phyloP scores from a whole-genome alignment of 441 rosid genomes.

The Erodium texanum region DNA sequence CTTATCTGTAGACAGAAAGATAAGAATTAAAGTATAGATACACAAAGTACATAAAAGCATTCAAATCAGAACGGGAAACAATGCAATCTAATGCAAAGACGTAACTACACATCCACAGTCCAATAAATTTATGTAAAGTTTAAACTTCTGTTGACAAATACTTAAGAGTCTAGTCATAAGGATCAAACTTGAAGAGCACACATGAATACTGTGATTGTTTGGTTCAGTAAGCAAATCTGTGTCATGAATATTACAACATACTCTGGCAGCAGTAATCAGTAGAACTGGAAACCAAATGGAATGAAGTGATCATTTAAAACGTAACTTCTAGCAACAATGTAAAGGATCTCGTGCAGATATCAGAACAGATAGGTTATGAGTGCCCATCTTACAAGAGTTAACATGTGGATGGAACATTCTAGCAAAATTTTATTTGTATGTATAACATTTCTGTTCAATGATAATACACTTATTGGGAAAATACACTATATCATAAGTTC shows the following conservation, averaged over 20 bases:
- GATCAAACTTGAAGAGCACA: background rate
- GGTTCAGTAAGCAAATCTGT: background rate
- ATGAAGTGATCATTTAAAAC: background rate
- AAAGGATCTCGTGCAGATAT: background rate
- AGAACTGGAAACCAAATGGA: background rate
- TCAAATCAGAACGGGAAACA: background rate
- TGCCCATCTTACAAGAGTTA: background rate
- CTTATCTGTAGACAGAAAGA: constrained; percentile 49
- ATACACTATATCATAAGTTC: background rate
- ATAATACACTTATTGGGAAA: background rate
- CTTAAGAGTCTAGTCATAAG: background rate
- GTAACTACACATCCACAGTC: background rate
- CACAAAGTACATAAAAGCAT: background rate
- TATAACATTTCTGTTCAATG: background rate
- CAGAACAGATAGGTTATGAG: background rate
- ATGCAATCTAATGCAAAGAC: background rate
- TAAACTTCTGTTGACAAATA: background rate
- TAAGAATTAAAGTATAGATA: constrained; percentile 1
- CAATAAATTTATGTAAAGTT: background rate
- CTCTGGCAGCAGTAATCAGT: background rate
- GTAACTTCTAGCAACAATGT: background rate
- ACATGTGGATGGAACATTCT: background rate
- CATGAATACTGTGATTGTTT: background rate
- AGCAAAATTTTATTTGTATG: background rate
- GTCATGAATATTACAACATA: background rate